Evolutionary conservation across 176 grass and related monocot species (phyloP).

Genomic region (Secale cereale): DNA sequence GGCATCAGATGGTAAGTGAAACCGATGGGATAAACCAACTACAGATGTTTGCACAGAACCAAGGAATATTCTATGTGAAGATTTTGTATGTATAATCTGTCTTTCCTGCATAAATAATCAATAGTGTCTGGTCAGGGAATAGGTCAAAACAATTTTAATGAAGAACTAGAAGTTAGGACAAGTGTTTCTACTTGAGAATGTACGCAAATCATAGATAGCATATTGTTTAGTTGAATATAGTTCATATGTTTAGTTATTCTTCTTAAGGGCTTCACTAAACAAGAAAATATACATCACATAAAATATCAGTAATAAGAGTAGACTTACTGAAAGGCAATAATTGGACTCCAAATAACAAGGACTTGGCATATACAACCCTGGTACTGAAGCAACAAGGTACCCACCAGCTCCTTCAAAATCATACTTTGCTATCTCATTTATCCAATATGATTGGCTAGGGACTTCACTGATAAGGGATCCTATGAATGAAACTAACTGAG

Average conservation of each 20-base stretch:
- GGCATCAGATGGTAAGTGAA: constrained; percentile 53
- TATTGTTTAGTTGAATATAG: not conserved
- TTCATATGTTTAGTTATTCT: constrained; percentile 14
- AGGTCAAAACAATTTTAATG: not conserved
- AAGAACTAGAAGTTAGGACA: not conserved
- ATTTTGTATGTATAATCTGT: constrained; percentile 42
- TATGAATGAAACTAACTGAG: constrained; percentile 67
- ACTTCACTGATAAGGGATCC: constrained; percentile 71
- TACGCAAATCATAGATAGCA: constrained; percentile 5
- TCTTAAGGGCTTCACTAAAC: not conserved
- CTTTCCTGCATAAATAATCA: constrained; percentile 46
- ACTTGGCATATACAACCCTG: constrained; percentile 55
- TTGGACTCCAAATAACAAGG: constrained; percentile 48
- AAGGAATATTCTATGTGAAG: constrained; percentile 31
- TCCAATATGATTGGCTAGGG: constrained; percentile 72
- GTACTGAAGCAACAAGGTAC: constrained; percentile 72
- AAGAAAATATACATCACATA: not conserved
- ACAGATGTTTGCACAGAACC: constrained; percentile 80
- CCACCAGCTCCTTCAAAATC: constrained; percentile 68
- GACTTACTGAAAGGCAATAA: constrained; percentile 73
- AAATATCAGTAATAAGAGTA: not conserved
- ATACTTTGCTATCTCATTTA: constrained; percentile 71
- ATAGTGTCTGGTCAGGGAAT: constrained; percentile 3
- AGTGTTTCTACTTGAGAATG: constrained; percentile 1
- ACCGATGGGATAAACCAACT: constrained; percentile 83